Base-by-base conservation (phyloP, 2,329 filamentous ascomycete genomes). In the Thermoascus crustaceus region DNA sequence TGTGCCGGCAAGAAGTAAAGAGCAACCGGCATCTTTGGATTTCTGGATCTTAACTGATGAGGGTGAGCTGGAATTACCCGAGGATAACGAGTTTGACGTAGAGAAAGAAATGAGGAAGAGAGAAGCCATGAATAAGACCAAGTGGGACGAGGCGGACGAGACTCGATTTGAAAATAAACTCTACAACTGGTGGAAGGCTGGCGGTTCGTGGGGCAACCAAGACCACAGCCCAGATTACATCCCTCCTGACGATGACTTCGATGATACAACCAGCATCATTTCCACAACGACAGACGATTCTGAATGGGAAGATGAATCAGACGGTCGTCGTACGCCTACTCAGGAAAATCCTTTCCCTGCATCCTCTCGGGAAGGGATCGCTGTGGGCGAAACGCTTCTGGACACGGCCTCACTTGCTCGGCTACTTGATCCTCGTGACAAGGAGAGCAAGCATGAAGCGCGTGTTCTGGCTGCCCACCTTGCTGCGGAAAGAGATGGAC, bases 101-200 rank as follows among this genome's bases (percentile, higher is more conserved):
- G 89, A 95, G 59, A 70, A 68, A 1, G 85, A 91, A 55, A 78
- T 88, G 47, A 76, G 85, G 46, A 75, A 75, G 35, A 70, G 77
- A 32, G 64, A 82, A 19, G 59, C 61, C 38, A 66, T 57, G 30
- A 61, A 55, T 37, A 57, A 52, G 51, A 57, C 46, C 19, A 46
- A 56, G 24, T 66, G 62, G 57, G 60, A 60, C 31, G 55, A 64
- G 10, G 45, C 66, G 5, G 65, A 78, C 25, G 83, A 91, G 47
- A 72, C 74, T 18, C 74, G 76, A 24, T 67, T 95, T 2, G 82
- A 89, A 44, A 71, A 73, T 2, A 80, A 78, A 39, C 65, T 95
- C 2, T 96, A 95, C 56, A 69, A 70, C 19, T 91, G 88, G 76
- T 96, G 86, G 83, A 78, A 82, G 34, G 69, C 72, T 35, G 86